Base-by-base conservation (phyloP, 2,329 filamentous ascomycete genomes). In the Rhynchosporium secalis region DNA sequence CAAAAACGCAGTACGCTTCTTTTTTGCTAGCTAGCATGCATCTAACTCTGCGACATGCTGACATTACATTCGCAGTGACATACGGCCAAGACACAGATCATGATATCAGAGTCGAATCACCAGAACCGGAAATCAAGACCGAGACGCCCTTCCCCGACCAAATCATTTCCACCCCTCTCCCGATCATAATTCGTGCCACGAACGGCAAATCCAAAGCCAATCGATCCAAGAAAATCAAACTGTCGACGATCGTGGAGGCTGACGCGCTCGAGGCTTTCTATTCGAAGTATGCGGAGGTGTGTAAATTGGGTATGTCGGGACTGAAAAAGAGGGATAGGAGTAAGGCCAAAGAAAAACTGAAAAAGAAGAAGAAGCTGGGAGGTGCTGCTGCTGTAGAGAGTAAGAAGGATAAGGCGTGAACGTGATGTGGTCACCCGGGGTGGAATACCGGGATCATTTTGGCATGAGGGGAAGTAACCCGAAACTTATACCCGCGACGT, bases 321-420 rank as follows among this genome's bases (percentile, higher is more conserved):
- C 75, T 99, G 77, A 98, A 96, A 85, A 96, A 96, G 74, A 84
- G 95, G 69, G 94, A 98, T 78, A 85, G 92, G 73, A 96, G 89
- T 76, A 94, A 91, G 82, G 87, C 88, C 69, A 90, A 89, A 78
- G 85, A 84, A 79, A 91, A 90, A 74, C 87, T 89, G 70, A 90
- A 89, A 75, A 91, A 88, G 79, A 86, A 74, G 68, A 74, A 74
- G 69, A 74, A 70, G 68, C 90, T 87, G 79, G 63, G 67, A 47
- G 71, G 63, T 10, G 66, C 31, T 41, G 63, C 49, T 51, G 62
- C 43, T 48, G 62, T 43, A 41, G 70, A 74, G 56, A 59, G 49
- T 8, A 74, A 70, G 55, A 71, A 65, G 41, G 7, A 70, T 52
- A 71, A 65, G 31, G 7, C 13, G 36, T 47, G 38, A 15, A 7